phyloP scores from a whole-genome alignment of 768 basidiomycete genomes.

The Macrolepiota fuliginosa region DNA sequence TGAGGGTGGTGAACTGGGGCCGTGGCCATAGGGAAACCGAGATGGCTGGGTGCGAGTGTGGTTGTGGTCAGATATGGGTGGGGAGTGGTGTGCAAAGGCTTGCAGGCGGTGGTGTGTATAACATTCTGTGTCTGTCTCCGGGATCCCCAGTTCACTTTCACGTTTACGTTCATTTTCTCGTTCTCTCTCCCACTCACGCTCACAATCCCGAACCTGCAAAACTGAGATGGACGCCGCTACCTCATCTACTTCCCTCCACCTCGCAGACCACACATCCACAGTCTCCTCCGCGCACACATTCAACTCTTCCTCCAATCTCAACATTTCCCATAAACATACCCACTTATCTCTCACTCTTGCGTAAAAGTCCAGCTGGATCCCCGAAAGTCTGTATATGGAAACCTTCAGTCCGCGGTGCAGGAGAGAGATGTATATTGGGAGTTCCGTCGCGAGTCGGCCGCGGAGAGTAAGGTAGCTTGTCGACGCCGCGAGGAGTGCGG shows the following conservation, averaged over 20 bases:
- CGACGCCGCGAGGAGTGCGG: constrained; percentile 67
- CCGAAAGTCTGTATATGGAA: constrained; percentile 49
- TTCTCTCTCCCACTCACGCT: constrained; percentile 17
- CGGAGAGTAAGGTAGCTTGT: constrained; percentile 76
- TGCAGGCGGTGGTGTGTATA: background rate
- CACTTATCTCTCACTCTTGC: constrained; percentile 60
- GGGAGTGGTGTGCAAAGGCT: background rate
- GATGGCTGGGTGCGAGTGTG: background rate
- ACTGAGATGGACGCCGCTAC: constrained; percentile 35
- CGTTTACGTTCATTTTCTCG: constrained; percentile 18
- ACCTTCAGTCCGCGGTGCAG: constrained; percentile 61
- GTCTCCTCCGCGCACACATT: constrained; percentile 71
- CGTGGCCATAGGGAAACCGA: background rate
- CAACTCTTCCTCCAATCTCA: constrained; percentile 68
- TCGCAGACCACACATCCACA: constrained; percentile 61
- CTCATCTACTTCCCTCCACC: constrained; percentile 67
- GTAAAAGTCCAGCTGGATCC: constrained; percentile 62
- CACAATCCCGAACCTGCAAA: constrained; percentile 23
- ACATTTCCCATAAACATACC: constrained; percentile 78
- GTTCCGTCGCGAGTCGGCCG: constrained; percentile 66
- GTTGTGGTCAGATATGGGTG: background rate
- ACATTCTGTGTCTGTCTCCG: constrained; percentile 10
- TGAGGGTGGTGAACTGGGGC: background rate
- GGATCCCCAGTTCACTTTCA: background rate
- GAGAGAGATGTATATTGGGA: constrained; percentile 62